phyloP scores from a whole-genome alignment of 257 asterid species.

The Solanum lycopersicoides region DNA sequence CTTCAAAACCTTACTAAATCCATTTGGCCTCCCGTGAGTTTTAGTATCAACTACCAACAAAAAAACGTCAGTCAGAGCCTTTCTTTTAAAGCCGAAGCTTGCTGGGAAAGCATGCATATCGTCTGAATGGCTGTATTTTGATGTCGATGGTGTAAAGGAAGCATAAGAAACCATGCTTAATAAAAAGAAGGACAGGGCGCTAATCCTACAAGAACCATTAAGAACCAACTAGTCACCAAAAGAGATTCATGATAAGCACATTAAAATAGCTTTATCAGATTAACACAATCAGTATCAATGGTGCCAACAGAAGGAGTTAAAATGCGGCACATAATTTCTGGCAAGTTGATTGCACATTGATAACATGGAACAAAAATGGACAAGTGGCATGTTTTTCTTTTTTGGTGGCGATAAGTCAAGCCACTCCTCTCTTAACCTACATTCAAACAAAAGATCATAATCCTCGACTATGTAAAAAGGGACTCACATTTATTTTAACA shows the following conservation, averaged over 20 bases:
- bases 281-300: not conserved
- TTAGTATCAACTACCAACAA: constrained; percentile 72
- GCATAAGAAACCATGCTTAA: constrained; percentile 21
- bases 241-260: not conserved
- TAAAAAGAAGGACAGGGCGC: constrained; percentile 49
- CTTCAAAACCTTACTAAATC: constrained; percentile 82
- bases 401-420: no score
- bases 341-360: no score
- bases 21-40: constrained; percentile 82
- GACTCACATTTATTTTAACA: no score
- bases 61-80: constrained; percentile 70
- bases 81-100: constrained; percentile 63
- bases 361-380: no score
- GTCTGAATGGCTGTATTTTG: constrained; percentile 40
- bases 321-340: not conserved
- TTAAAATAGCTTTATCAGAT: not conserved
- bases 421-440: no score
- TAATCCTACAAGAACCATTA: constrained; percentile 51
- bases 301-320: not conserved
- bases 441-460: no score
- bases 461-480: no score
- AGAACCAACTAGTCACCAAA: not conserved
- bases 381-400: no score
- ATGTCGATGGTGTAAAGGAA: constrained; percentile 46
- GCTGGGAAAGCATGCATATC: constrained; percentile 18